phyloP scores from a whole-genome alignment of 768 basidiomycete genomes.

The Hygrophorus pudorinus region DNA sequence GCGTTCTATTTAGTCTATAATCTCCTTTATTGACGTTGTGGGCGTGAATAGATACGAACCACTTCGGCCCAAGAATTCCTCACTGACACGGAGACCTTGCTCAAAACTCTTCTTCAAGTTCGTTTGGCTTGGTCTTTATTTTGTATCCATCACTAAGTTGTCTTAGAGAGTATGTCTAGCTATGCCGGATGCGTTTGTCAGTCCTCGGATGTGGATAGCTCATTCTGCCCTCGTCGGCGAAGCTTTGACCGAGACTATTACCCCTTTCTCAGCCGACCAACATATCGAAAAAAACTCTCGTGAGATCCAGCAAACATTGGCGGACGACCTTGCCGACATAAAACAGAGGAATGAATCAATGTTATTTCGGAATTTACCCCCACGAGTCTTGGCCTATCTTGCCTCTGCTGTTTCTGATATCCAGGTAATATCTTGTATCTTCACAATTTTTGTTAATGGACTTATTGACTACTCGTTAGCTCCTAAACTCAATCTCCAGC shows the following conservation, averaged over 20 bases:
- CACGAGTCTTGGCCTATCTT: constrained; percentile 47
- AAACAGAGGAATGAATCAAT: constrained; percentile 74
- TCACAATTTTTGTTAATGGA: not conserved
- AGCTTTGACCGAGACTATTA: constrained; percentile 34
- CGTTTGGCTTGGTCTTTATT: constrained; percentile 6
- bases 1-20: not conserved
- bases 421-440: constrained; percentile 24
- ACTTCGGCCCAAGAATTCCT: constrained; percentile 49
- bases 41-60: constrained; percentile 35
- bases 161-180: constrained; percentile 57
- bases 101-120: constrained; percentile 58
- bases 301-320: constrained; percentile 38
- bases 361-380: constrained; percentile 58
- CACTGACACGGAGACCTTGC: constrained; percentile 36
- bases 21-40: not conserved
- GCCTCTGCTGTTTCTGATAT: constrained; percentile 50
- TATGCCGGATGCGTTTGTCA: constrained; percentile 66
- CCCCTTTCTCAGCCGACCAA: constrained; percentile 20
- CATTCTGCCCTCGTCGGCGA: constrained; percentile 39
- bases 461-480: constrained; percentile 26
- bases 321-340: constrained; percentile 58
- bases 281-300: constrained; percentile 29
- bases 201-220: constrained; percentile 55
- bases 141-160: constrained; percentile 5
- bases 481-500: constrained; percentile 67